Percentiles rank a stretch among this genome's conserved stretches.
These are phyloP conservation scores for Tulasnella sp. DNA, from an alignment of 768 basidiomycete species.

Conservation along the genomic window DNA sequence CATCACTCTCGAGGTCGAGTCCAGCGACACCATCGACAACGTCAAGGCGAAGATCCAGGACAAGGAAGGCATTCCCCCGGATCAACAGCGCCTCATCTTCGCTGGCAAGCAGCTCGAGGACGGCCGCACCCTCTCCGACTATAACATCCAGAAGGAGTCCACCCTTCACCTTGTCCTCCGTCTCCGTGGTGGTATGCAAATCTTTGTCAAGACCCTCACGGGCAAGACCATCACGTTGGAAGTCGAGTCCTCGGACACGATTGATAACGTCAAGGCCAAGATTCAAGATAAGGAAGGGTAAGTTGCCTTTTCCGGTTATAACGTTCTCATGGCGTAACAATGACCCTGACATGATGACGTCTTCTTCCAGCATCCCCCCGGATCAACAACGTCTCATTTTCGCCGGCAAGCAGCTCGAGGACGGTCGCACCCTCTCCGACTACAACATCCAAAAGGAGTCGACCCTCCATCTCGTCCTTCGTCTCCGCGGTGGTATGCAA, in stretches of 20 bases:
- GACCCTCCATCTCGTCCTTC: too few species aligned
- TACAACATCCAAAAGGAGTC: too few species aligned
- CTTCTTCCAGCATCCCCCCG: constrained; percentile 24
- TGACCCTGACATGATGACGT: constrained; percentile 47
- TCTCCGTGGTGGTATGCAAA: constrained; percentile 46
- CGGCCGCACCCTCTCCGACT: constrained; percentile 65
- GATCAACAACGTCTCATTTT: too few species aligned
- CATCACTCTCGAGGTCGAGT: constrained; percentile 40
- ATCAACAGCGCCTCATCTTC: constrained; percentile 45
- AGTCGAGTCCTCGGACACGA: constrained; percentile 36
- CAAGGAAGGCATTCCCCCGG: constrained; percentile 26
- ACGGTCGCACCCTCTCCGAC: too few species aligned
- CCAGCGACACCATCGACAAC: constrained; percentile 28
- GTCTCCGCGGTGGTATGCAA: too few species aligned
- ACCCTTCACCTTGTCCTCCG: constrained; percentile 33
- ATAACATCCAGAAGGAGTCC: constrained; percentile 35
- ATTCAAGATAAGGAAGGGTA: constrained; percentile 24
- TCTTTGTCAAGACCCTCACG: constrained; percentile 31
- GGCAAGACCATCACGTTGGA: constrained; percentile 39
- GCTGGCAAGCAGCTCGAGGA: constrained; percentile 94
- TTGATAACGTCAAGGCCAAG: constrained; percentile 30
- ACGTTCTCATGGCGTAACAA: constrained; percentile 65
- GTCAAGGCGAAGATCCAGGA: constrained; percentile 25
- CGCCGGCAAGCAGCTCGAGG: too few species aligned
- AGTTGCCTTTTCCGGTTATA: constrained; percentile 28